These are phyloP conservation scores for Macadamia tetraphylla DNA, from an alignment of 164 flowering plant genomes.

Conservation along the genomic window DNA sequence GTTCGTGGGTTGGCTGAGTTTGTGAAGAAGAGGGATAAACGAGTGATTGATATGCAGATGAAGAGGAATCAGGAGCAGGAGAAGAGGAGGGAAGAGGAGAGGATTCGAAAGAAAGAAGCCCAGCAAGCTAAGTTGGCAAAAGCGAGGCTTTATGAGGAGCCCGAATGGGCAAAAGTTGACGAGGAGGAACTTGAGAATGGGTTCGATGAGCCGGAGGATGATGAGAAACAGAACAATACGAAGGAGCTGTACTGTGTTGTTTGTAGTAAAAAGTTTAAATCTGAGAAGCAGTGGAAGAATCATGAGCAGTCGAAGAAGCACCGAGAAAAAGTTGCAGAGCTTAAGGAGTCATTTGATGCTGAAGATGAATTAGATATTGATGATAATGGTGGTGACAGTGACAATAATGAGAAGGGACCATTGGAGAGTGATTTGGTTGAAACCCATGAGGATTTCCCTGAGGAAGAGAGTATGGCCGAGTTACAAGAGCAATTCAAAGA, in stretches of 20 bases:
- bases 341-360: slow-evolving; percentile 34
- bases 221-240: slow-evolving; percentile 24
- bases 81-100: slow-evolving; percentile 57
- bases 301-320: slow-evolving; percentile 99
- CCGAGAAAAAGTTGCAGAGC: slow-evolving; percentile 69
- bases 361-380: slow-evolving; percentile 13
- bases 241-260: slow-evolving; percentile 76
- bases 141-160: slow-evolving; percentile 63
- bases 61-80: slow-evolving; percentile 67
- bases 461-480: slow-evolving; percentile 28
- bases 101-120: slow-evolving; percentile 45
- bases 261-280: slow-evolving; percentile 91
- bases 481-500: slow-evolving; percentile 36
- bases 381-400: not conserved
- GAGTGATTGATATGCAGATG: slow-evolving; percentile 78
- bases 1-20: slow-evolving; percentile 83
- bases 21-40: slow-evolving; percentile 94
- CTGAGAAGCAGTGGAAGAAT: slow-evolving; percentile 98
- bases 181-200: slow-evolving; percentile 37
- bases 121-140: slow-evolving; percentile 65
- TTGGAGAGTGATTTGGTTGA: slow-evolving; percentile 13
- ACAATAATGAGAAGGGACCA: slow-evolving; percentile 10
- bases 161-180: slow-evolving; percentile 70
- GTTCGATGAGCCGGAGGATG: slow-evolving; percentile 30
- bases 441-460: slow-evolving; percentile 10